Conservation (phyloP, 176 grass and related monocot genomes). For the Carex kokanica region DNA sequence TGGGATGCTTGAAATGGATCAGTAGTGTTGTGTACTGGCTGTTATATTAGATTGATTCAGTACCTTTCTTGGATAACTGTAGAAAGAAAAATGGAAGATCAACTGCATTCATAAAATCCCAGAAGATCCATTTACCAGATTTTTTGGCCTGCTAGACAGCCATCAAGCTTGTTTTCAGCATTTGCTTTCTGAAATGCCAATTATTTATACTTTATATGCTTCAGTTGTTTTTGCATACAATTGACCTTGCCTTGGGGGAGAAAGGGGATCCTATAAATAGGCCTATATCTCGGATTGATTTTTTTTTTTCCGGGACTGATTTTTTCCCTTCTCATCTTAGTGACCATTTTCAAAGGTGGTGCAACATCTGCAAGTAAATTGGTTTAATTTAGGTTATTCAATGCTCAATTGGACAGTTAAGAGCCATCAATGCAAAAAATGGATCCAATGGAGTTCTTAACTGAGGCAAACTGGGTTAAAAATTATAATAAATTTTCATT, state of each 20-base stretch:
- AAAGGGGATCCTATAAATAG: neutral
- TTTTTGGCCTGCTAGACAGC: neutral
- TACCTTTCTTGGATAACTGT: neutral
- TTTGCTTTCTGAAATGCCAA: neutral
- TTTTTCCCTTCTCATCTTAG: neutral
- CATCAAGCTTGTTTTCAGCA: neutral
- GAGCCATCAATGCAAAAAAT: neutral
- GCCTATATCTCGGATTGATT: neutral
- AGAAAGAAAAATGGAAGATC: neutral
- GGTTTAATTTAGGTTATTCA: neutral
- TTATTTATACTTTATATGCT: neutral
- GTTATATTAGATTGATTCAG: neutral
- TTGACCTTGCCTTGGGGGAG: neutral
- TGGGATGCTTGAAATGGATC: neutral
- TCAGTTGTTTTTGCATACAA: neutral
- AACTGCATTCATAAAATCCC: neutral
- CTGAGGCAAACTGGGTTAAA: neutral
- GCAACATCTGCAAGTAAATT: neutral
- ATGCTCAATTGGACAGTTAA: neutral
- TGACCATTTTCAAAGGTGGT: neutral
- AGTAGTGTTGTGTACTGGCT: neutral
- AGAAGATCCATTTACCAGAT: neutral
- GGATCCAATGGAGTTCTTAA: neutral
- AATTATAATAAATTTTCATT: neutral
- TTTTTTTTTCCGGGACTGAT: neutral